Evolutionary conservation across 306 rosid genomes (phyloP), one percentile per base, ranked within the genome.

Genomic region (Cucumis cinereus): DNA sequence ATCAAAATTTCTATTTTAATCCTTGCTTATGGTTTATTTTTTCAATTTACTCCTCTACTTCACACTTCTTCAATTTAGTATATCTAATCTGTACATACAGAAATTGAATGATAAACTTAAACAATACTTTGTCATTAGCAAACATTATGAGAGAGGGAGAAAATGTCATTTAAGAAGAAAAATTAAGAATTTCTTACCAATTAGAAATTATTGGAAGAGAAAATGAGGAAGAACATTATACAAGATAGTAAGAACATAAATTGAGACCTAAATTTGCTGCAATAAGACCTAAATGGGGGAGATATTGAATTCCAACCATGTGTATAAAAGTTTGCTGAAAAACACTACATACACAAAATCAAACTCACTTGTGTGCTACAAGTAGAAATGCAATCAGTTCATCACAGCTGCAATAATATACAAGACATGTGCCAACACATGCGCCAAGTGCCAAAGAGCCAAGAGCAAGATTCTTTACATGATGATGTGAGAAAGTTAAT

Each of bases 391-490:
- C 57, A 72, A 72, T 72, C 60, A 72, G 61, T 52, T 72, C 61
- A 58, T 72, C 45, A 30, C 19, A 50, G 47, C 76, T 72, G 60
- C 47, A 50, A 67, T 72, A 52, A 72, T 72, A 52, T 52, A 72
- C 76, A 72, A 72, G 45, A 26, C 47, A 50, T n/a, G 40, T 50
- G 40, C 16, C 59, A 5, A n/a, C n/a, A n/a, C n/a, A n/a, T 69
- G 14, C 12, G 19, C 54, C 54, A 45, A 45, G 17, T 45, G 52
- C 52, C 52, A 45, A 45, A 45, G 11, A 22, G 41, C 59, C 36
- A 1, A 72, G 76, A 72, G 60, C 61, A 72, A 72, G 26, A 72
- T 72, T 49, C 76, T 72, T 50, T 72, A 45, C 52, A 69, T 45
- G 54, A 33, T 36, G 7, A 17, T 16, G 57, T 50, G 38, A 72